Evolutionary conservation across 768 basidiomycete genomes (phyloP).

Genomic region (Auricularia sp.): DNA sequence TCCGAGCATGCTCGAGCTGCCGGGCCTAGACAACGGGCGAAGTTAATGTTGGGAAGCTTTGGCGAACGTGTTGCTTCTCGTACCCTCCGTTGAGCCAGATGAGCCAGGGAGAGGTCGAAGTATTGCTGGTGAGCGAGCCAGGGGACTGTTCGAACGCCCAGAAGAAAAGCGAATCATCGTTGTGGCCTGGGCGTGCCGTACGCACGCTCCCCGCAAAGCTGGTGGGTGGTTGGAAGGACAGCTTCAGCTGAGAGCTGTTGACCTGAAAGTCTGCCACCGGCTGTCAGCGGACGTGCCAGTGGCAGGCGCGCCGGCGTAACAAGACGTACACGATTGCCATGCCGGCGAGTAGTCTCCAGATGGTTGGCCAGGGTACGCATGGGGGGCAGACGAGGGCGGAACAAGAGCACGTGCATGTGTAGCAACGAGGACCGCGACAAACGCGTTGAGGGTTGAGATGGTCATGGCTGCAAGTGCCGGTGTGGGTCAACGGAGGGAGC

Average conservation of each 20-base stretch:
- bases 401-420: background rate
- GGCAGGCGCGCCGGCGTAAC: background rate
- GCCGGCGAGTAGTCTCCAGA: background rate
- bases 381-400: background rate
- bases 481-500: background rate
- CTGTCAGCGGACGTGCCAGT: background rate
- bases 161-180: background rate
- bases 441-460: background rate
- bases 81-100: background rate
- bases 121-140: background rate
- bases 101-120: background rate
- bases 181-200: background rate
- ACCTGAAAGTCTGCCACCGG: background rate
- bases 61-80: background rate
- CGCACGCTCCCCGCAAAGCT: constrained; percentile 1
- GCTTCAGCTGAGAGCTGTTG: constrained; percentile 1
- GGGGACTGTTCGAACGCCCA: background rate
- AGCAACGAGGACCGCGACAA: background rate
- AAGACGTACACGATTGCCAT: background rate
- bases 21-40: background rate
- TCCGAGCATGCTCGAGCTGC: background rate
- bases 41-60: background rate
- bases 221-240: background rate
- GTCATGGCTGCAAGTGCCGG: background rate
- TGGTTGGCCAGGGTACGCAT: background rate